phyloP scores from a whole-genome alignment of 352 stramenopile species.

The Sclerospora graminicola region DNA sequence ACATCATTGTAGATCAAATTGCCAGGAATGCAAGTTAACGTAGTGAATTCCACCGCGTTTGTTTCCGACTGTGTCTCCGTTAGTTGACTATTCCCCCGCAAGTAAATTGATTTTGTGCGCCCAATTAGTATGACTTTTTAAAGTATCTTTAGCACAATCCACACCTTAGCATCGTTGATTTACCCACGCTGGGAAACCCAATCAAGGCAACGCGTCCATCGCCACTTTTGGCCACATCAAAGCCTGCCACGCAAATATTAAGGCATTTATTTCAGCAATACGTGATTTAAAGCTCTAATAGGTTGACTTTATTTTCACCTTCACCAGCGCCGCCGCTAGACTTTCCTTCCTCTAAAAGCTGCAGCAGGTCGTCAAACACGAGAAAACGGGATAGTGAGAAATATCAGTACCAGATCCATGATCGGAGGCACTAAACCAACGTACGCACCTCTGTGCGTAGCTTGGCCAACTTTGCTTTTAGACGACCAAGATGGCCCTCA shows the following conservation, averaged over 20 bases:
- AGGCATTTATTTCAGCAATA: neutral
- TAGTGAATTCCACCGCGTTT: constrained; percentile 97
- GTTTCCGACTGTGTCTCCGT: constrained; percentile 95
- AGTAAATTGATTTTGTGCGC: neutral
- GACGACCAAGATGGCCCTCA: constrained; percentile 80
- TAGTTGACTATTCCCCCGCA: constrained; percentile 57
- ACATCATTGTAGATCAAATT: constrained; percentile 94
- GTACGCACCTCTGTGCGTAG: constrained; percentile 88
- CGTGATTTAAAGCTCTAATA: neutral
- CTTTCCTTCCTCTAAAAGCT: constrained; percentile 82
- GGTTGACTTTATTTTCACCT: constrained; percentile 24
- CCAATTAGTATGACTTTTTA: neutral
- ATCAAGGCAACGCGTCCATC: constrained; percentile 97
- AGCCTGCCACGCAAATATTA: constrained; percentile 41
- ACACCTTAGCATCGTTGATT: constrained; percentile 80
- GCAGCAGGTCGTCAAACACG: neutral
- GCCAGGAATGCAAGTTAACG: constrained; percentile 96
- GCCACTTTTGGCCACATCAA: constrained; percentile 91
- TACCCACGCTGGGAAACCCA: constrained; percentile 87
- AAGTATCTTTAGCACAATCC: neutral
- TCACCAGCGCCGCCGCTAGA: constrained; percentile 58
- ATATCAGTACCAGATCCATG: neutral
- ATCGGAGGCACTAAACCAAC: neutral
- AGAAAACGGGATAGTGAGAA: neutral
- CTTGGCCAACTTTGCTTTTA: constrained; percentile 99